Percentiles rank a stretch among this genome's conserved stretches.
These are phyloP conservation scores for Magnolia officinalis DNA, from an alignment of 164 flowering plant genomes.

Conservation along the genomic window DNA sequence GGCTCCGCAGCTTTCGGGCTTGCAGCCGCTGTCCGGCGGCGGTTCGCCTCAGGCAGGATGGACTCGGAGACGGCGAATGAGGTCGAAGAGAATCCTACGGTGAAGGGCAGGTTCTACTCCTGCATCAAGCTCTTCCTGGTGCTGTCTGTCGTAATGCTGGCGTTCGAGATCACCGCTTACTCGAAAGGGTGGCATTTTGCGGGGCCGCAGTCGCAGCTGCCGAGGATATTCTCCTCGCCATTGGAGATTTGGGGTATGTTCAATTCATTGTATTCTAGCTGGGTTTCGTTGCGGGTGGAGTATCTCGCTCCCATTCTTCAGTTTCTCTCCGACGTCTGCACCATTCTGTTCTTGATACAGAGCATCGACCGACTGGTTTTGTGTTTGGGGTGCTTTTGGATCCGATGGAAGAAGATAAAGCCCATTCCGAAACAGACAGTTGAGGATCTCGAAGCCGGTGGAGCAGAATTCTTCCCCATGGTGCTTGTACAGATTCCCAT, in stretches of 20 bases:
- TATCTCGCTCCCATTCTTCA: constrained; percentile 93
- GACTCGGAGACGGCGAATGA: constrained; percentile 44
- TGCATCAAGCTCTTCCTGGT: constrained; percentile 63
- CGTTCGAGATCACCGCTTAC: constrained; percentile 74
- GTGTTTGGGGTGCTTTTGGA: constrained; percentile 92
- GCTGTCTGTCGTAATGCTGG: constrained; percentile 59
- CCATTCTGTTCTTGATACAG: constrained; percentile 78
- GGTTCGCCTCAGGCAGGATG: constrained; percentile 67
- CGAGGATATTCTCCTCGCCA: constrained; percentile 31
- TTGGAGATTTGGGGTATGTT: constrained; percentile 48
- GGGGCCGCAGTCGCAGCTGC: constrained; percentile 38
- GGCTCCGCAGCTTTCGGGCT: constrained; percentile 53
- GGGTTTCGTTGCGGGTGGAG: constrained; percentile 81
- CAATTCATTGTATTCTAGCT: constrained; percentile 56
- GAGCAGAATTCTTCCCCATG: constrained; percentile 65
- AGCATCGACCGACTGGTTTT: constrained; percentile 71
- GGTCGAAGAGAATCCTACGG: constrained; percentile 33
- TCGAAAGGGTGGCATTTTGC: constrained; percentile 77
- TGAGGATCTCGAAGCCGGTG: constrained; percentile 62
- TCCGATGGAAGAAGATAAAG: constrained; percentile 67
- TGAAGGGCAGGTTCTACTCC: constrained; percentile 48
- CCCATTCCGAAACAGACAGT: constrained; percentile 46
- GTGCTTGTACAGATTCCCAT: constrained; percentile 98
- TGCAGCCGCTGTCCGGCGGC: constrained; percentile 64
- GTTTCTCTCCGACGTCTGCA: constrained; percentile 69